These are phyloP conservation scores for Nannochloris sp. DNA, from an alignment of 139 green algal genomes.

Conservation along the genomic window DNA sequence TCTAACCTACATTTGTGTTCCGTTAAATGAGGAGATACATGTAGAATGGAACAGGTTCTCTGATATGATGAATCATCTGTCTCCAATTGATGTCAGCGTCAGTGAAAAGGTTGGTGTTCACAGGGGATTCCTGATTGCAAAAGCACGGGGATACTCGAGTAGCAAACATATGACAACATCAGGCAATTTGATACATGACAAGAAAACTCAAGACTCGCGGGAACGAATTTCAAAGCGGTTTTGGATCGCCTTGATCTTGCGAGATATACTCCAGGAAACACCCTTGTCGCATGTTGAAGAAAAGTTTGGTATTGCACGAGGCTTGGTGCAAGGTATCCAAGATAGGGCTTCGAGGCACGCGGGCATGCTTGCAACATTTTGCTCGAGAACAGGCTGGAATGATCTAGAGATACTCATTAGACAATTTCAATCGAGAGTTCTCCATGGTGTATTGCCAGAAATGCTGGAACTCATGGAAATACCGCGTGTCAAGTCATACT, in stretches of 20 bases:
- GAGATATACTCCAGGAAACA: constrained; percentile 55
- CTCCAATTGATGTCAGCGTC: constrained; percentile 22
- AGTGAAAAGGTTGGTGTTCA: constrained; percentile 41
- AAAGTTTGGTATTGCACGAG: constrained; percentile 40
- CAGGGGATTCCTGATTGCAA: constrained; percentile 9
- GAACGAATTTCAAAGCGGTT: constrained; percentile 43
- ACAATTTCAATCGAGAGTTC: constrained; percentile 62
- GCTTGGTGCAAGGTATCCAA: constrained; percentile 32
- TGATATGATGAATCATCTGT: constrained; percentile 8
- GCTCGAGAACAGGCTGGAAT: constrained; percentile 58
- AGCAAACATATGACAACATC: too few species aligned
- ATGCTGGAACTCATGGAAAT: constrained; percentile 75
- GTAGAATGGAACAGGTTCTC: constrained; percentile 21
- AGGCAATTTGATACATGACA: not conserved
- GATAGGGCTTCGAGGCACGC: constrained; percentile 42
- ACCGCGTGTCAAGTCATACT: constrained; percentile 38
- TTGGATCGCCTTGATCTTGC: constrained; percentile 61
- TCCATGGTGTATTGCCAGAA: constrained; percentile 50
- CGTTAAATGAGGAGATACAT: constrained; percentile 39
- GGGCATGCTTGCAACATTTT: constrained; percentile 67
- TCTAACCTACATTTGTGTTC: constrained; percentile 75
- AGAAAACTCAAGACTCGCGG: constrained; percentile 8
- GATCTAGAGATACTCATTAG: constrained; percentile 65
- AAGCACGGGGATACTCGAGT: not conserved
- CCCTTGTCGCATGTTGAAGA: constrained; percentile 26